phyloP scores from a whole-genome alignment of 225 moss, liverwort and hornwort genomes.

The Physcomitrellopsis africana region DNA sequence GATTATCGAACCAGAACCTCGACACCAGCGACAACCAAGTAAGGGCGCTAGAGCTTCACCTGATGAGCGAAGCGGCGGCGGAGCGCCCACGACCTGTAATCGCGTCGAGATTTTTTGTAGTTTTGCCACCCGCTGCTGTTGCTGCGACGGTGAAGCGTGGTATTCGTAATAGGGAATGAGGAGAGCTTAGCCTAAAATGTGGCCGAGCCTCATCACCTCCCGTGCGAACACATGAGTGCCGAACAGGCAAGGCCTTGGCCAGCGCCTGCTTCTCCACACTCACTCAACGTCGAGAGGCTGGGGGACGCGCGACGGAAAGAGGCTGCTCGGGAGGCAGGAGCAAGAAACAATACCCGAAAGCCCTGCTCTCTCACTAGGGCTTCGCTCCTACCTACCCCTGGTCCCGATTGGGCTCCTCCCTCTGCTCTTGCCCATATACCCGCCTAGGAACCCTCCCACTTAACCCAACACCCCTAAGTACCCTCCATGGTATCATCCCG shows the following conservation, averaged over 20 bases:
- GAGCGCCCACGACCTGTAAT: not conserved
- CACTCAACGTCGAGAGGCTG: constrained; percentile 24
- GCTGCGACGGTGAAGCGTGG: not conserved
- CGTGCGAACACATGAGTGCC: constrained; percentile 50
- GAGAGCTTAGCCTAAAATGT: constrained; percentile 13
- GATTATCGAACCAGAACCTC: not conserved
- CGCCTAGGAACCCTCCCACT: too few species aligned
- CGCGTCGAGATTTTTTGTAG: constrained; percentile 27
- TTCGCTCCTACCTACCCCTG: too few species aligned
- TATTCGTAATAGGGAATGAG: not conserved
- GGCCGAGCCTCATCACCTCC: constrained; percentile 46
- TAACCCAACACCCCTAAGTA: too few species aligned
- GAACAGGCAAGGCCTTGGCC: constrained; percentile 61
- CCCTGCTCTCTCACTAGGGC: constrained; percentile 20
- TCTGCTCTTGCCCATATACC: too few species aligned
- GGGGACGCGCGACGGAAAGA: constrained; percentile 22
- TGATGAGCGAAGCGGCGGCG: constrained; percentile 29
- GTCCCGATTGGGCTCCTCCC: too few species aligned
- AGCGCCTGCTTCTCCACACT: constrained; percentile 44
- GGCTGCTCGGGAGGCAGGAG: constrained; percentile 2
- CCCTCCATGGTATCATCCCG: too few species aligned
- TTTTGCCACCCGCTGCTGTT: constrained; percentile 25
- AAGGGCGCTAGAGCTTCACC: constrained; percentile 19
- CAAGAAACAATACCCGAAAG: not conserved
- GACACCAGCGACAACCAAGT: too few species aligned